Evolutionary conservation across 163 green algal species (phyloP).

Genomic region (Chlorella variabilis): DNA sequence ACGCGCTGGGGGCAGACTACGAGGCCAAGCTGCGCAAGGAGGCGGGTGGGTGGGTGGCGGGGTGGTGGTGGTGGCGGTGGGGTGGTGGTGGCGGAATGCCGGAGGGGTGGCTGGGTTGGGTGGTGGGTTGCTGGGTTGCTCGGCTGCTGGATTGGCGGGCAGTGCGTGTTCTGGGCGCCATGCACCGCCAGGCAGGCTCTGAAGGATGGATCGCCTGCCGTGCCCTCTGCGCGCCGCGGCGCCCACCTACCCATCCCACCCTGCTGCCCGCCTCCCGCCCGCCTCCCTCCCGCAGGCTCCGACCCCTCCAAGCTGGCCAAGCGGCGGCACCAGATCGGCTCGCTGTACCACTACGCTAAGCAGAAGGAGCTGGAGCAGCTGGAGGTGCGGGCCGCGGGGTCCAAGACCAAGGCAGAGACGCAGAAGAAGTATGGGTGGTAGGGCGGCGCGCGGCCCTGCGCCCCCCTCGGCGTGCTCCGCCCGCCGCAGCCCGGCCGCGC

Average conservation of each 20-base stretch:
- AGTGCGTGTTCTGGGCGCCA: no score
- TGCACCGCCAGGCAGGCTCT: no score
- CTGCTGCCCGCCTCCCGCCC: no score
- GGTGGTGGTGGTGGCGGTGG: background rate
- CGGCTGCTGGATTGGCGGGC: no score
- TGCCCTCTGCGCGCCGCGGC: no score
- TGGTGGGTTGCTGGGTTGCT: background rate
- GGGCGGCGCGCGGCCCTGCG: no score
- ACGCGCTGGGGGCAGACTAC: constrained; percentile 69
- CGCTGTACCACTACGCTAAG: constrained; percentile 86
- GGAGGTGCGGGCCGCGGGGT: constrained; percentile 51
- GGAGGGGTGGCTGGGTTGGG: background rate
- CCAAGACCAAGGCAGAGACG: constrained; percentile 80
- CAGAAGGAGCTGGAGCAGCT: constrained; percentile 84
- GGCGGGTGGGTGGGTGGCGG: constrained; percentile 39
- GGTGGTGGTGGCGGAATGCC: no score
- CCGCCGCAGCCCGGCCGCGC: no score
- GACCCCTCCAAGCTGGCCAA: constrained; percentile 72
- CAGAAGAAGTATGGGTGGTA: constrained; percentile 87
- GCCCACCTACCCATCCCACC: no score
- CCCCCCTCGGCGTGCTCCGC: no score
- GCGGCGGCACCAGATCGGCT: constrained; percentile 92
- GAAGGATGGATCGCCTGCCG: no score
- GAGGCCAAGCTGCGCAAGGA: constrained; percentile 61
- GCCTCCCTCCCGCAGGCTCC: constrained; percentile 25